These are phyloP conservation scores for Vitis labrusca DNA, from an alignment of 164 flowering plant genomes.

Conservation along the genomic window DNA sequence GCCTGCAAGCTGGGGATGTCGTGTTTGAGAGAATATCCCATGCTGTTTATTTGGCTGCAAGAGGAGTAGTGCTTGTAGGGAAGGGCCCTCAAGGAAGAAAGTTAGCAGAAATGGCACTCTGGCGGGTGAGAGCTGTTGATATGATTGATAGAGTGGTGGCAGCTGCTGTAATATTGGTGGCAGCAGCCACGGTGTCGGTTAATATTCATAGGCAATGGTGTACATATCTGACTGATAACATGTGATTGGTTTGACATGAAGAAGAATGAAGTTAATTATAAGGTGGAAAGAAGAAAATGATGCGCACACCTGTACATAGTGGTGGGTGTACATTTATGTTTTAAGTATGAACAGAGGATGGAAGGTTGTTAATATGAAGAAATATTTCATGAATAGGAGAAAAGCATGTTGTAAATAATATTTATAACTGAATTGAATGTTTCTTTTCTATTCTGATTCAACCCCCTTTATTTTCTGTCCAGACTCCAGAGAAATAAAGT, in stretches of 20 bases:
- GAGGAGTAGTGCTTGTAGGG: conserved; percentile 79
- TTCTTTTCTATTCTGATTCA: no score
- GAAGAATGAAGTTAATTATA: neutral
- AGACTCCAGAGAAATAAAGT: no score
- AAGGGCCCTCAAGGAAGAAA: conserved; percentile 47
- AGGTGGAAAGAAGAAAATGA: neutral
- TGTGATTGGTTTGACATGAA: neutral
- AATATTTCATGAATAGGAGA: no score
- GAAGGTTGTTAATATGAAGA: no score
- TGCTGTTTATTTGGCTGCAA: conserved; percentile 65
- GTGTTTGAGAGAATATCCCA: conserved; percentile 60
- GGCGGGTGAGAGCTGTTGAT: conserved; percentile 63
- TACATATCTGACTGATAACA: conserved; percentile 26
- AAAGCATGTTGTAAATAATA: no score
- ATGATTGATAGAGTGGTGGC: conserved; percentile 48
- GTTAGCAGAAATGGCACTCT: conserved; percentile 62
- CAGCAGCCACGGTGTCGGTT: conserved; percentile 60
- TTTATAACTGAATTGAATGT: no score
- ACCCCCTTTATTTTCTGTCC: no score
- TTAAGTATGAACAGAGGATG: no score
- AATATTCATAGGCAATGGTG: conserved; percentile 85
- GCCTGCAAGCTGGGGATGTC: conserved; percentile 74
- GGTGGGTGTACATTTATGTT: neutral
- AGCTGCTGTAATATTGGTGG: conserved; percentile 51
- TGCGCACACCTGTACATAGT: conserved; percentile 14